phyloP scores from a whole-genome alignment of 2,329 filamentous ascomycete genomes.

The Raffaelea arxii region DNA sequence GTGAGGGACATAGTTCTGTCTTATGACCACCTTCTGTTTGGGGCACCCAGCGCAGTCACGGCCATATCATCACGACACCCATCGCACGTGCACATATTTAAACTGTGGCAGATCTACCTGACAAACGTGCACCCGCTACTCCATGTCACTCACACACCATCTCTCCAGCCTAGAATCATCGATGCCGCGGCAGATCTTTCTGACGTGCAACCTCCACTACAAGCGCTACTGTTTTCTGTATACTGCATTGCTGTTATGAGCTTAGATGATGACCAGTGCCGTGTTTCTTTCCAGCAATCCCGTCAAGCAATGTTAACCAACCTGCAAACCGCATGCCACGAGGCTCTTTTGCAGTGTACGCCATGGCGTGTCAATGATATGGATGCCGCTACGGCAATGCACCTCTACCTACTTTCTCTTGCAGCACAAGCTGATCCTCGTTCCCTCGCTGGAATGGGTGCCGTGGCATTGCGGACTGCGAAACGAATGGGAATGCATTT shows the following conservation, averaged over 20 bases:
- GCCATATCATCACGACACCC: constrained; percentile 42
- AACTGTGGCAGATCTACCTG: constrained; percentile 47
- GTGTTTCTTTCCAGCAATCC: constrained; percentile 26
- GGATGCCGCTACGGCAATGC: constrained; percentile 44
- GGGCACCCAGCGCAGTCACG: constrained; percentile 26
- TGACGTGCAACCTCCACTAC: constrained; percentile 28
- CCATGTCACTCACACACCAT: constrained; percentile 47
- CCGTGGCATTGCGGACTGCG: constrained; percentile 45
- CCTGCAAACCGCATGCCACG: constrained; percentile 38
- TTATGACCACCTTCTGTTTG: constrained; percentile 43
- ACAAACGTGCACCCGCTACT: constrained; percentile 48
- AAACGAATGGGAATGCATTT: constrained; percentile 44
- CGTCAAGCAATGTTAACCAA: constrained; percentile 29
- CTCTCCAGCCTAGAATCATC: constrained; percentile 39
- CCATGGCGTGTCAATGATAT: constrained; percentile 40
- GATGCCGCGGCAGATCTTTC: constrained; percentile 30
- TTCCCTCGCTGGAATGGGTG: constrained; percentile 41
- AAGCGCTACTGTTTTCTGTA: constrained; percentile 47
- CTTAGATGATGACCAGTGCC: constrained; percentile 32
- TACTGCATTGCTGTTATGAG: constrained; percentile 33
- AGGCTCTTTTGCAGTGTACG: constrained; percentile 40
- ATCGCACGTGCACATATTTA: constrained; percentile 31
- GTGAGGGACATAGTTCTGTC: constrained; percentile 3
- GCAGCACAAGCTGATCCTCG: constrained; percentile 27
- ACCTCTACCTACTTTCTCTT: constrained; percentile 39